Evolutionary conservation across 2,329 filamentous ascomycete species (phyloP).

Genomic region (Penicillium sp.): DNA sequence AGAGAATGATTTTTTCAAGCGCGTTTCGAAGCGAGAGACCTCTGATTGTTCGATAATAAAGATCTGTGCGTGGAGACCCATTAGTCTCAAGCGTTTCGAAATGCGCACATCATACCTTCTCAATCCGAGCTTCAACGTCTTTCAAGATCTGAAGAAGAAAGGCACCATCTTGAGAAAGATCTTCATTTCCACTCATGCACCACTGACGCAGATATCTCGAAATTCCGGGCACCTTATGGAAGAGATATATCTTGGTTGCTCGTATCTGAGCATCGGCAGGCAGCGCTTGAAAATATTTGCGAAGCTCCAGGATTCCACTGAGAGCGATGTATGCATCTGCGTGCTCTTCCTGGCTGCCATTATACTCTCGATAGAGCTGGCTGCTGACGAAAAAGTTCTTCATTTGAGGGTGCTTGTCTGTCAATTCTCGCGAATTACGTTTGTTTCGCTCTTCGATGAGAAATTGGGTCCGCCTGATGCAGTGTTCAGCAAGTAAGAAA

Average conservation of each 20-base stretch:
- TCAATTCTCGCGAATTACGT: neutral
- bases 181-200: no score
- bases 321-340: conserved; percentile 10
- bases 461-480: conserved; percentile 1
- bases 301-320: conserved; percentile 5
- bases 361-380: conserved; percentile 11
- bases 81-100: no score
- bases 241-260: conserved; percentile 2
- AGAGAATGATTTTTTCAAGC: no score
- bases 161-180: no score
- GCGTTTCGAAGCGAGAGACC: no score
- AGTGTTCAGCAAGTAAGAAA: neutral
- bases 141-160: no score
- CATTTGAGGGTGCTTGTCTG: neutral
- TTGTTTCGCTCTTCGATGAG: conserved; percentile 3
- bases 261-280: conserved; percentile 9
- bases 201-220: conserved; percentile 12
- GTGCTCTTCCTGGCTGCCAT: neutral
- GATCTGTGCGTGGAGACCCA: no score
- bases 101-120: no score
- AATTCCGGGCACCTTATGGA: conserved; percentile 7
- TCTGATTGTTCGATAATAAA: no score
- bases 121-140: no score
- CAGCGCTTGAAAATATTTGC: conserved; percentile 10
- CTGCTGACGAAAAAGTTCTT: conserved; percentile 22